A percentile compares a stretch with the other conserved stretches of the same genome.
phyloP scores from a whole-genome alignment of 1,139 yeast species.

The Geotrichum restrictum region DNA sequence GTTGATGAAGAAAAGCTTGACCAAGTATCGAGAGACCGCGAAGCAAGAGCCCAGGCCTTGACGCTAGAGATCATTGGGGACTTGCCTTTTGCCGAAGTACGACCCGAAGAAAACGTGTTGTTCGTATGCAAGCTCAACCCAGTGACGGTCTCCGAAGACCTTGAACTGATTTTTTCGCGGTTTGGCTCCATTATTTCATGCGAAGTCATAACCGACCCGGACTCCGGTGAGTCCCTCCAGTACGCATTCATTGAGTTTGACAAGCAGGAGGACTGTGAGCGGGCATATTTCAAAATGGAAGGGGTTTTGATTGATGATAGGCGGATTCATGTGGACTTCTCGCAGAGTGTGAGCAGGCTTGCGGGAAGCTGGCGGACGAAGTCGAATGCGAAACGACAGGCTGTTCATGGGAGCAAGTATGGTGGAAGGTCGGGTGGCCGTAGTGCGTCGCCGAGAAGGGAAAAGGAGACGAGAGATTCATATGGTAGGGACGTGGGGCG shows the following conservation, averaged over 20 bases:
- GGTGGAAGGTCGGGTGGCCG: not conserved
- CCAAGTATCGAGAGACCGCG: constrained; percentile 35
- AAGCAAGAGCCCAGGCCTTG: constrained; percentile 52
- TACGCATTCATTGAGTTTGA: constrained; percentile 63
- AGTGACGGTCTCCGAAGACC: constrained; percentile 52
- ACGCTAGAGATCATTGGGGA: constrained; percentile 65
- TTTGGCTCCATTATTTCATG: constrained; percentile 54
- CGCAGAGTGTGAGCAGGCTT: constrained; percentile 48
- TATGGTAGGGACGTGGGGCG: constrained; percentile 11
- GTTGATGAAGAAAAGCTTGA: constrained; percentile 30
- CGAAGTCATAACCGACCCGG: constrained; percentile 48
- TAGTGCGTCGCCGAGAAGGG: constrained; percentile 1
- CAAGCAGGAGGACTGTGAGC: constrained; percentile 49
- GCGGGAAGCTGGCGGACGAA: constrained; percentile 26
- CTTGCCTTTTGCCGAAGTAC: constrained; percentile 53
- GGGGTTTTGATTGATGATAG: constrained; percentile 61
- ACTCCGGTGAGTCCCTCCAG: constrained; percentile 49
- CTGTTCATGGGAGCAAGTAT: constrained; percentile 19
- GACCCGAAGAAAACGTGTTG: constrained; percentile 58
- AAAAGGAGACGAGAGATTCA: not conserved
- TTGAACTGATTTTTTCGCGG: constrained; percentile 52
- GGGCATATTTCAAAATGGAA: constrained; percentile 58
- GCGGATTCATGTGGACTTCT: constrained; percentile 62
- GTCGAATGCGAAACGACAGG: constrained; percentile 22
- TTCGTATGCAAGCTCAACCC: constrained; percentile 65